A percentile compares a stretch with the other conserved stretches of the same genome.
These are phyloP conservation scores for Leptographium lundbergii DNA, from an alignment of 2,329 filamentous ascomycete species.

Conservation along the genomic window DNA sequence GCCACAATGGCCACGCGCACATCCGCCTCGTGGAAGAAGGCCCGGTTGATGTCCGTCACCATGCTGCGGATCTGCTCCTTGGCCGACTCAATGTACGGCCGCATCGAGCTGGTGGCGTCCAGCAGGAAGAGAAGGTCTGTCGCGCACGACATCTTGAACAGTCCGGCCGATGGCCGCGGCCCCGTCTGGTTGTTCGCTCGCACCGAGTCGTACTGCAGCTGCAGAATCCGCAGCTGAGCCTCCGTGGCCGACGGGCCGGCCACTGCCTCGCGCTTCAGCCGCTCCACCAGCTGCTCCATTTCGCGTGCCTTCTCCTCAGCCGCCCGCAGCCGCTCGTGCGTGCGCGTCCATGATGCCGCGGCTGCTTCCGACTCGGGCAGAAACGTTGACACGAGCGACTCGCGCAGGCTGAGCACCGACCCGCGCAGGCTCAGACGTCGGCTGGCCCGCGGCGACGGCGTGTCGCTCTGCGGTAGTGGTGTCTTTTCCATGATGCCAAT, in stretches of 20 bases:
- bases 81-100: conserved; percentile 18
- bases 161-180: conserved; percentile 11
- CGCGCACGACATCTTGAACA: conserved; percentile 21
- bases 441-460: no score
- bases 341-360: not conserved
- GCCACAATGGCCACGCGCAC: conserved; percentile 23
- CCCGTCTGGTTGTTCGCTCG: conserved; percentile 1
- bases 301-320: not conserved
- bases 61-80: conserved; percentile 23
- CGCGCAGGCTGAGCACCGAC: conserved; percentile 3
- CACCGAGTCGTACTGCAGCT: conserved; percentile 10
- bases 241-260: conserved; percentile 3
- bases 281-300: conserved; percentile 2
- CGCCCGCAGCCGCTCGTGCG: not conserved
- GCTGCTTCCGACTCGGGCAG: not conserved
- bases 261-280: conserved; percentile 2
- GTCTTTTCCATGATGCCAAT: no score
- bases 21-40: conserved; percentile 21
- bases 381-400: not conserved
- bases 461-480: no score
- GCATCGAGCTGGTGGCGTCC: conserved; percentile 24
- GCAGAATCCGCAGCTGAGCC: conserved; percentile 8
- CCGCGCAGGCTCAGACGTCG: not conserved
- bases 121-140: conserved; percentile 26
- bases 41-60: conserved; percentile 18